phyloP scores from a whole-genome alignment of 2,329 filamentous ascomycete species.

The Graphilbum sp. region DNA sequence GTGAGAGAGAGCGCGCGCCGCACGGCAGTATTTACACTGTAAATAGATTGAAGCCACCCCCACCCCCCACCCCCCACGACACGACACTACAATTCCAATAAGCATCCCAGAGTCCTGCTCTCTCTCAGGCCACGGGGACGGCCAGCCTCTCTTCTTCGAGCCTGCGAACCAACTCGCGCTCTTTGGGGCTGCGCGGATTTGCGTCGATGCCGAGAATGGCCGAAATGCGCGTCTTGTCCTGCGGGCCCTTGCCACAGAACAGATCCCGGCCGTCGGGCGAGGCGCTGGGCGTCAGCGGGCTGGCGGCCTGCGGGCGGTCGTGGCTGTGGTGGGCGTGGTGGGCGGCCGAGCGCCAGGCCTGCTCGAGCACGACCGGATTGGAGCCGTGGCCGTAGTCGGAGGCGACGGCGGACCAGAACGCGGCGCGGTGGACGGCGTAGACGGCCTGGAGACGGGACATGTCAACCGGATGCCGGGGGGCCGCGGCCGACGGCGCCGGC shows the following conservation, averaged over 20 bases:
- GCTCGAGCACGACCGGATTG: conserved; percentile 48
- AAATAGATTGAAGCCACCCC: no score
- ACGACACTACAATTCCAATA: no score
- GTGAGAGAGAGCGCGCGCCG: no score
- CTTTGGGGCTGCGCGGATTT: conserved; percentile 38
- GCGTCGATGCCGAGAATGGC: conserved; percentile 45
- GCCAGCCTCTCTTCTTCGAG: conserved; percentile 29
- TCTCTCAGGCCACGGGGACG: conserved; percentile 5
- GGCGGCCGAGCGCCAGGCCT: conserved; percentile 43
- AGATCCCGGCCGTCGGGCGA: conserved; percentile 31
- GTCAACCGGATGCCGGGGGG: conserved; percentile 34
- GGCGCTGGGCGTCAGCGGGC: conserved; percentile 36
- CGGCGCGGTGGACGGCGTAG: conserved; percentile 51
- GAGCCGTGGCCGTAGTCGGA: conserved; percentile 51
- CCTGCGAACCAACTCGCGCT: conserved; percentile 39
- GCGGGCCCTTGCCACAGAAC: conserved; percentile 17
- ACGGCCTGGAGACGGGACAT: conserved; percentile 50
- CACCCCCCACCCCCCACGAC: no score
- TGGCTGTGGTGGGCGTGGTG: conserved; percentile 12
- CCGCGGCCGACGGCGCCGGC: conserved; percentile 16
- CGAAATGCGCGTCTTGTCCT: conserved; percentile 44
- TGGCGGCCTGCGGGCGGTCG: conserved; percentile 17
- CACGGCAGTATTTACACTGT: no score
- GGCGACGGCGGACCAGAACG: conserved; percentile 60
- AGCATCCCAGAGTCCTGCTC: no score